A percentile compares a stretch with the other conserved stretches of the same genome.
phyloP scores from a whole-genome alignment of 2,329 filamentous ascomycete species.

The Fusarium sp. region DNA sequence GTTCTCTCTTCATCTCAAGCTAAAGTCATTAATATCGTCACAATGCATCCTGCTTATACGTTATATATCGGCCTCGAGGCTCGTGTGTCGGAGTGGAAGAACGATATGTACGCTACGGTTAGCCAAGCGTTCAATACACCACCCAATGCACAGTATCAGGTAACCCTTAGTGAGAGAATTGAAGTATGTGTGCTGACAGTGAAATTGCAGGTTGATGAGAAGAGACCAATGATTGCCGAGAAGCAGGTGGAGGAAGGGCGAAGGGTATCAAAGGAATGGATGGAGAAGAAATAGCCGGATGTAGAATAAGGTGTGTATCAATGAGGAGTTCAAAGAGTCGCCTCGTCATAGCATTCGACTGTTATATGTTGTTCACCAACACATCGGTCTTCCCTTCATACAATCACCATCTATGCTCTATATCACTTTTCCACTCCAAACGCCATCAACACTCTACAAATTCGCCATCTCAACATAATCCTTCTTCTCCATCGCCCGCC shows the following conservation, averaged over 20 bases:
- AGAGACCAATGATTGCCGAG: constrained; percentile 1
- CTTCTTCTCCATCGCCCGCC: constrained; percentile 45
- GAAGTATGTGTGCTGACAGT: background rate
- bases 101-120: background rate
- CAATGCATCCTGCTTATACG: constrained; percentile 29
- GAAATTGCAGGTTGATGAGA: constrained; percentile 5
- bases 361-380: background rate
- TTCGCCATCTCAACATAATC: constrained; percentile 17
- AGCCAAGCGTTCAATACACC: background rate
- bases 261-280: background rate
- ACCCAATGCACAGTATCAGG: background rate
- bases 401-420: fast-evolving
- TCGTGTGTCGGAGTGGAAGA: constrained; percentile 9
- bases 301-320: background rate
- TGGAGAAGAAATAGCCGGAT: background rate
- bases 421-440: background rate
- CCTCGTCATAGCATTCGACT: background rate
- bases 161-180: background rate
- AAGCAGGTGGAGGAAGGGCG: constrained; percentile 15
- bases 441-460: background rate
- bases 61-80: constrained; percentile 19
- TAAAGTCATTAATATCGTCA: background rate
- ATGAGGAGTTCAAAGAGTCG: background rate
- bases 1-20: background rate
- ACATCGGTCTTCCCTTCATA: background rate